phyloP scores from a whole-genome alignment of 148 eudicot species.

The Rhododendron molle region DNA sequence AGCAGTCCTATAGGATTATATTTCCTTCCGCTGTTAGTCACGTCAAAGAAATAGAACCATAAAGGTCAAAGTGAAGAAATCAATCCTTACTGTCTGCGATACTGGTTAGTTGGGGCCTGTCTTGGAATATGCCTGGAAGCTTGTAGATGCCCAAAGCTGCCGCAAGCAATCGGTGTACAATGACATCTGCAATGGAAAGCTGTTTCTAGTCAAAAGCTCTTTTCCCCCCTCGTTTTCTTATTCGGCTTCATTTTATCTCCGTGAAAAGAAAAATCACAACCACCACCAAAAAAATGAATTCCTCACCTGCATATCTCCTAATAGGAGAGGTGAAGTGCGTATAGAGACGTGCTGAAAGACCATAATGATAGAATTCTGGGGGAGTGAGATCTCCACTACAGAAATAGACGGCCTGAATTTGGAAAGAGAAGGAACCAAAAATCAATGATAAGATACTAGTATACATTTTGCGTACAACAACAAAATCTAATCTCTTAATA shows the following conservation, averaged over 20 bases:
- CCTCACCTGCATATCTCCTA: constrained; percentile 88
- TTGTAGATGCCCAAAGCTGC: constrained; percentile 81
- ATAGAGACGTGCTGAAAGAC: constrained; percentile 86
- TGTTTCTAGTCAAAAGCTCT: constrained; percentile 3
- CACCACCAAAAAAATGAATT: neutral
- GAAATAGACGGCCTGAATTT: constrained; percentile 82
- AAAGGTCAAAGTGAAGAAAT: neutral
- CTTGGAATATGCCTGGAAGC: constrained; percentile 80
- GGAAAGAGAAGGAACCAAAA: neutral
- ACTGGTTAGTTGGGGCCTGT: constrained; percentile 74
- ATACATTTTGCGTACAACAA: constrained; percentile 3
- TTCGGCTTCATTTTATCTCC: neutral
- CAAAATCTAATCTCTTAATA: neutral
- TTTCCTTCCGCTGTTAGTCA: neutral
- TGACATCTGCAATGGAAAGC: constrained; percentile 58
- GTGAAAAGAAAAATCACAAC: neutral
- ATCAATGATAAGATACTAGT: neutral
- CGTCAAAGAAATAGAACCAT: neutral
- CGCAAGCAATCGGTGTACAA: constrained; percentile 93
- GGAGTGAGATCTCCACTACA: constrained; percentile 96
- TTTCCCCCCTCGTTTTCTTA: neutral
- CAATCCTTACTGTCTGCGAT: constrained; percentile 79
- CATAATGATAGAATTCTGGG: constrained; percentile 87
- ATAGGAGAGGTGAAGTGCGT: constrained; percentile 98
- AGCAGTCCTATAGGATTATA: neutral